Percentiles rank a stretch among this genome's conserved stretches.
Evolutionary conservation across 371 early-diverging fungal species (phyloP).

Genomic region (Actinomucor elegans): DNA sequence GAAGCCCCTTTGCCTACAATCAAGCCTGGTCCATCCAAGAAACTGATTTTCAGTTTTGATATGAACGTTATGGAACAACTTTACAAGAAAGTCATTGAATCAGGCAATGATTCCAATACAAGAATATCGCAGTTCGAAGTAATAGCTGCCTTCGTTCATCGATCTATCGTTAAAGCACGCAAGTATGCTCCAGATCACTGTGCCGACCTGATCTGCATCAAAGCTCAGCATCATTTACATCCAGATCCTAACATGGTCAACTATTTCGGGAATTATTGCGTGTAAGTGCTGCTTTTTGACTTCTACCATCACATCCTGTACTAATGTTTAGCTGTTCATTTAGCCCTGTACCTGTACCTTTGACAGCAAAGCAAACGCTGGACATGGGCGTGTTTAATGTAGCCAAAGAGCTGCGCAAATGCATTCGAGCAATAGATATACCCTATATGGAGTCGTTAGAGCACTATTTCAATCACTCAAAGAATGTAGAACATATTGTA

Average conservation of each 20-base stretch:
- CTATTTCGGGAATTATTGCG: conserved; percentile 15
- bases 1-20: not conserved
- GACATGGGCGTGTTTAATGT: conserved; percentile 3
- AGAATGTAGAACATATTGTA: conserved; percentile 1
- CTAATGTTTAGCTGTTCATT: not conserved
- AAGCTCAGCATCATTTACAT: conserved; percentile 5
- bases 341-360: conserved; percentile 7
- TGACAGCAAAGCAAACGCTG: not conserved
- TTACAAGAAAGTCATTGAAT: not conserved
- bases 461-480: conserved; percentile 7
- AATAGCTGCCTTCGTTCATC: conserved; percentile 5
- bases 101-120: not conserved
- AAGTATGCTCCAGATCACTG: not conserved
- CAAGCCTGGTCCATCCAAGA: conserved; percentile 7
- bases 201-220: conserved; percentile 13
- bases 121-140: conserved; percentile 9
- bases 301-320: not conserved
- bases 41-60: conserved; percentile 4
- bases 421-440: not conserved
- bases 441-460: conserved; percentile 22
- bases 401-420: conserved; percentile 1
- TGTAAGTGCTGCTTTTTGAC: conserved; percentile 2
- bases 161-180: conserved; percentile 9
- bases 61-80: not conserved
- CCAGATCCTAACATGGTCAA: conserved; percentile 15